These are phyloP conservation scores for Boletus albobrunnescens DNA, from an alignment of 1,284 basidiomycete genomes.

Conservation along the genomic window DNA sequence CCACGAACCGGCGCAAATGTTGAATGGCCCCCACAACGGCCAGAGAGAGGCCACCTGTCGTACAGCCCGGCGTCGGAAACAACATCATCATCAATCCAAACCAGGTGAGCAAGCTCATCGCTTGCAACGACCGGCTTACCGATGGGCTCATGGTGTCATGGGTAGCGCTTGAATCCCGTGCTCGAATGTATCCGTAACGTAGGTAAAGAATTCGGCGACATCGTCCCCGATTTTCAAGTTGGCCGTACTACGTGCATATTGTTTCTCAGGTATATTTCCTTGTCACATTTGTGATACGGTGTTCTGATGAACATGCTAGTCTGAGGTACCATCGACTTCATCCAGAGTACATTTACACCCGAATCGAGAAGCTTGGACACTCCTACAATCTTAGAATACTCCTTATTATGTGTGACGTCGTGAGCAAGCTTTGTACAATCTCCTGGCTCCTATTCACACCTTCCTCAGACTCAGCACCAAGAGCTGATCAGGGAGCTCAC, in stretches of 20 bases:
- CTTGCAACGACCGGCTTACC: not conserved
- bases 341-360: conserved; percentile 92
- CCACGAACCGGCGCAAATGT: conserved; percentile 5
- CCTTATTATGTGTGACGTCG: conserved; percentile 91
- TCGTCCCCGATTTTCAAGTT: conserved; percentile 92
- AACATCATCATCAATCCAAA: conserved; percentile 67
- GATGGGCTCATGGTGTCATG: not conserved
- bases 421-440: conserved; percentile 39
- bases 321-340: conserved; percentile 94
- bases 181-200: conserved; percentile 83
- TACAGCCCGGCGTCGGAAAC: conserved; percentile 65
- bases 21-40: conserved; percentile 12
- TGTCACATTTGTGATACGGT: not conserved
- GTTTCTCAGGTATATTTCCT: conserved; percentile 68
- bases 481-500: conserved; percentile 90
- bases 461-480: conserved; percentile 77
- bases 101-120: conserved; percentile 16
- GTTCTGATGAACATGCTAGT: conserved; percentile 42
- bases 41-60: conserved; percentile 52
- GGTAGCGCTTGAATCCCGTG: conserved; percentile 83
- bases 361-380: conserved; percentile 82
- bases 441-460: conserved; percentile 1
- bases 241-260: conserved; percentile 92
- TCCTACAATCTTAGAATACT: conserved; percentile 84
- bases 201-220: conserved; percentile 93